Conservation (phyloP, 2,329 filamentous ascomycete genomes). For the Coniochaeta ligniaria region DNA sequence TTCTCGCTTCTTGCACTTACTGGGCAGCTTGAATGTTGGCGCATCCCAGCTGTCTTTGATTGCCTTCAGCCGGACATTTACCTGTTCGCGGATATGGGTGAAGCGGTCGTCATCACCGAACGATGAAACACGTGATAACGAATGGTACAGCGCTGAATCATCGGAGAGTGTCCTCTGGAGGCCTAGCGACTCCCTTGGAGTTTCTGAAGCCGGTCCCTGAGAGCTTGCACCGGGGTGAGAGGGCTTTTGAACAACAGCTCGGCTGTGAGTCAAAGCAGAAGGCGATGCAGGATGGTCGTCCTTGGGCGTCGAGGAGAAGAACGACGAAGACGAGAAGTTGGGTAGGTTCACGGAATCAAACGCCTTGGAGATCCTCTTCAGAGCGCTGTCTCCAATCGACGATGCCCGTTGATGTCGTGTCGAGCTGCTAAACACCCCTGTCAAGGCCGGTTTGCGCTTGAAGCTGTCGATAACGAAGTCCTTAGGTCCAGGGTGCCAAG, state of each 20-base stretch:
- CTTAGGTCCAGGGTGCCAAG: conserved; percentile 35
- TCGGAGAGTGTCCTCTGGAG: conserved; percentile 64
- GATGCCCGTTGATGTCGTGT: conserved; percentile 41
- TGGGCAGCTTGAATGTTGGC: conserved; percentile 66
- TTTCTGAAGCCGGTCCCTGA: conserved; percentile 12
- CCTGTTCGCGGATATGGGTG: conserved; percentile 71
- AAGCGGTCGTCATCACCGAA: conserved; percentile 79
- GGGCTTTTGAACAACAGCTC: neutral
- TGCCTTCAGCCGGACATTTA: conserved; percentile 84
- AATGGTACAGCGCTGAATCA: conserved; percentile 70
- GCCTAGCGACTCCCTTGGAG: conserved; percentile 19
- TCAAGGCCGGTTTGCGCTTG: conserved; percentile 27
- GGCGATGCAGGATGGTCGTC: neutral
- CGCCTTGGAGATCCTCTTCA: conserved; percentile 49
- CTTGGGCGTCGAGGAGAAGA: conserved; percentile 25
- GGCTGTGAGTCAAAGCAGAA: neutral
- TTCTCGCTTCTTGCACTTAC: neutral
- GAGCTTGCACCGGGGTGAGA: neutral
- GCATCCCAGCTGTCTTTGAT: conserved; percentile 81
- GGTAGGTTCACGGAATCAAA: conserved; percentile 48
- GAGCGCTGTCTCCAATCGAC: conserved; percentile 48
- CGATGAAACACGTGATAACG: conserved; percentile 71
- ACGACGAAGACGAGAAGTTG: conserved; percentile 29
- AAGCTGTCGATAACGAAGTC: conserved; percentile 23
- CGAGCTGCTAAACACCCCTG: conserved; percentile 35